Conservation (phyloP, 2,329 filamentous ascomycete genomes). For the Cladophialophora immunda region DNA sequence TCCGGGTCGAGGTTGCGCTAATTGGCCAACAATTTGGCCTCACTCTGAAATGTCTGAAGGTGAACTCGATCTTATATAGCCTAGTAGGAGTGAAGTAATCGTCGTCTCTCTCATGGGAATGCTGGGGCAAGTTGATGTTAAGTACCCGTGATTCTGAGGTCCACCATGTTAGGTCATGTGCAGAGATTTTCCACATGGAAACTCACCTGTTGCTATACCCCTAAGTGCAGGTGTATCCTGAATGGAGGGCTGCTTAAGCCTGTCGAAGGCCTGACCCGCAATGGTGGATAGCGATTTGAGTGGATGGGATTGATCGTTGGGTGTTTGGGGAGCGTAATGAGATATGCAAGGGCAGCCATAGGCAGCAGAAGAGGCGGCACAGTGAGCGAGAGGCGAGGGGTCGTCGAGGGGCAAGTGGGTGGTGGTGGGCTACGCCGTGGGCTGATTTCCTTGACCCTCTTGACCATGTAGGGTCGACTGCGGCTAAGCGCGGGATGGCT, state of each 20-base stretch:
- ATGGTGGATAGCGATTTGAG: conserved; percentile 6
- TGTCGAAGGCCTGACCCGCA: conserved; percentile 8
- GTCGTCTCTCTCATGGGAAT: background rate
- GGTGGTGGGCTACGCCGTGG: background rate
- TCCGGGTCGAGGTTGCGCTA: conserved; percentile 20
- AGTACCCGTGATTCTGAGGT: conserved; percentile 25
- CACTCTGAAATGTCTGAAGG: conserved; percentile 7
- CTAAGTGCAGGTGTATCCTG: conserved; percentile 42
- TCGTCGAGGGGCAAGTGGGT: conserved; percentile 25
- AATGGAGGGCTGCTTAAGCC: conserved; percentile 41
- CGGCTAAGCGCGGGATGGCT: conserved; percentile 28
- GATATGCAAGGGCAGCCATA: conserved; percentile 27
- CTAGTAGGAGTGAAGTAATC: conserved; percentile 3
- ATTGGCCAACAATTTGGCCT: conserved; percentile 29
- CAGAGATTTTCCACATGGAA: conserved; percentile 31
- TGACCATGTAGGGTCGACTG: conserved; percentile 20
- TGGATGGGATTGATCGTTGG: conserved; percentile 23
- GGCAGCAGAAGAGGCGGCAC: background rate
- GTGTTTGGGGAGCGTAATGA: conserved; percentile 11
- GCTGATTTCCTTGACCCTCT: background rate
- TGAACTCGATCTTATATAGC: conserved; percentile 14
- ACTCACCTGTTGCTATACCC: conserved; percentile 31
- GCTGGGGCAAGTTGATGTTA: conserved; percentile 24
- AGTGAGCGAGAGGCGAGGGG: conserved; percentile 14
- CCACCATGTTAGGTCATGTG: conserved; percentile 38